A percentile compares a stretch with the other conserved stretches of the same genome.
Conservation (phyloP, 2,329 filamentous ascomycete genomes). For the Leptosphaerulina australis region DNA sequence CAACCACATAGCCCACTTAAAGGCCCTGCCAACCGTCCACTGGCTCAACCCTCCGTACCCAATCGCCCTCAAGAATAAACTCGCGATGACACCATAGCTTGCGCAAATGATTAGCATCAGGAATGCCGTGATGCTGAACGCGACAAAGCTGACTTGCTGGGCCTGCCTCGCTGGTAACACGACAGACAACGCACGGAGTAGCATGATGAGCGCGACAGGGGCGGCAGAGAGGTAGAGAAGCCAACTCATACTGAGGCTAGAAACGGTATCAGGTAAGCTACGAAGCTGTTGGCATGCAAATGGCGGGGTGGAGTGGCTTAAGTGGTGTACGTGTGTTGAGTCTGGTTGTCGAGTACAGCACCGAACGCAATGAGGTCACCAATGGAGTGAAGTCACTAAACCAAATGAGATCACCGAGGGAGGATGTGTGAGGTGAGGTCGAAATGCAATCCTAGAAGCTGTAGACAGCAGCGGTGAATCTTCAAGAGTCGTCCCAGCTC, state of each 20-base stretch:
- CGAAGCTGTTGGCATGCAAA: constrained; percentile 12
- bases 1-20: constrained; percentile 77
- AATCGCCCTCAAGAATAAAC: constrained; percentile 70
- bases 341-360: not conserved
- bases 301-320: constrained; percentile 11
- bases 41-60: constrained; percentile 80
- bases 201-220: constrained; percentile 35
- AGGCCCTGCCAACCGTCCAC: constrained; percentile 80
- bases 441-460: not conserved
- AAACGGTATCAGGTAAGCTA: constrained; percentile 12
- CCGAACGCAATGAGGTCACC: no score
- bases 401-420: no score
- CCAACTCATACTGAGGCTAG: constrained; percentile 37
- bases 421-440: not conserved
- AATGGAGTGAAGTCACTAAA: no score
- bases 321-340: not conserved
- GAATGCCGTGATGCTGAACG: constrained; percentile 62
- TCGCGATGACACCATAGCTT: constrained; percentile 76
- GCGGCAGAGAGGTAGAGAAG: constrained; percentile 39
- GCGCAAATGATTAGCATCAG: constrained; percentile 53
- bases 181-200: constrained; percentile 37
- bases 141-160: constrained; percentile 63
- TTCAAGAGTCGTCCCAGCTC: constrained; percentile 5
- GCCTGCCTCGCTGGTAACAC: constrained; percentile 38
- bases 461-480: constrained; percentile 7